Evolutionary conservation across 148 eudicot genomes (phyloP).

Genomic region (Chenopodium suecicum): DNA sequence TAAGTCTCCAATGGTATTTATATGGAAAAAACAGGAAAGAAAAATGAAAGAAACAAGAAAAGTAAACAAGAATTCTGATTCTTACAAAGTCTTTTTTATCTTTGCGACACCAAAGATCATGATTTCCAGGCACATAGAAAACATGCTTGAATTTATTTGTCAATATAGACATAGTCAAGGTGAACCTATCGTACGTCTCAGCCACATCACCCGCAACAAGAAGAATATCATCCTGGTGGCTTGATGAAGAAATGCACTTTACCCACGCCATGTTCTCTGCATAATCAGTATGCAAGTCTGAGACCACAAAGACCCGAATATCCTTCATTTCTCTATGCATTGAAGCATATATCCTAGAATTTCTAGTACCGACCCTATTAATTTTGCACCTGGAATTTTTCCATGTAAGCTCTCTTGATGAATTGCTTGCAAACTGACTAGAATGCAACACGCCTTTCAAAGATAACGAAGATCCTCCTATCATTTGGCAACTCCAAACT

Average conservation of each 20-base stretch:
- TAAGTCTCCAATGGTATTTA: background rate
- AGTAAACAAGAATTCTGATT: background rate
- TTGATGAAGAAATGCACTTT: conserved; percentile 34
- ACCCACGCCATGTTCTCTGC: conserved; percentile 69
- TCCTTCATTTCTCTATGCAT: conserved; percentile 18
- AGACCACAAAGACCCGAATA: conserved; percentile 51
- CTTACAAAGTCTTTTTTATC: conserved; percentile 49
- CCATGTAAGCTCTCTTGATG: conserved; percentile 9
- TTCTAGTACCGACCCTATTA: conserved; percentile 18
- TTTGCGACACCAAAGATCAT: conserved; percentile 70
- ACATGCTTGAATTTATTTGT: conserved; percentile 52
- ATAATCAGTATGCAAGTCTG: conserved; percentile 73
- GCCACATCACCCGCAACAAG: conserved; percentile 79
- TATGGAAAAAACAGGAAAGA: background rate
- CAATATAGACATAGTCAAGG: conserved; percentile 55
- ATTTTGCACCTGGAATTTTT: conserved; percentile 20
- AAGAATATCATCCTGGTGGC: conserved; percentile 43
- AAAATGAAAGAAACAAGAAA: background rate
- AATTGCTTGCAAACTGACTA: conserved; percentile 15
- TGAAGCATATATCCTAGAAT: conserved; percentile 27
- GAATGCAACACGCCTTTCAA: conserved; percentile 22
- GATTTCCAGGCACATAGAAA: conserved; percentile 71
- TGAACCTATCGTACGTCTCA: conserved; percentile 48
- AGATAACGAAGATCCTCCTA: conserved; percentile 30
- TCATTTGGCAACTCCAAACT: conserved; percentile 23